Base-by-base conservation (phyloP, 371 early-diverging fungal species). In the Rhizopus sp. region DNA sequence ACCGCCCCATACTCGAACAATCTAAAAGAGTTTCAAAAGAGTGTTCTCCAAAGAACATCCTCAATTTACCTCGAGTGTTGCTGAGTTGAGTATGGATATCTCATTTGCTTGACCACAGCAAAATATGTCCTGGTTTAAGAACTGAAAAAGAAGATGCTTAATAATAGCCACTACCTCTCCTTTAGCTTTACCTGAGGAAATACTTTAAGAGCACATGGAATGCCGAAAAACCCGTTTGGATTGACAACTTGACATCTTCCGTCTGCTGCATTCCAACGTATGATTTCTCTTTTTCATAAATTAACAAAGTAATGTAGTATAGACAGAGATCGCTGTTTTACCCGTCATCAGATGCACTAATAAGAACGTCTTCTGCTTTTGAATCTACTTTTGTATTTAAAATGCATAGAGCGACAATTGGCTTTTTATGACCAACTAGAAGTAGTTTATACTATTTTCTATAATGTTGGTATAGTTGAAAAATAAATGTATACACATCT, bases 271-370 rank as follows among this genome's bases (percentile, higher is more conserved):
- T 78, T 86, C 91, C 91, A 91, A 57, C 87, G 83, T 48, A 83
- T 80, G 38, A 88, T 80, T 50, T 87, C 86, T 12, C 89, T 89
- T 40, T 56, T 30, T 23, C 3, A 39, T 7, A 46, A 46, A 30
- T 47, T 3, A 38, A 33, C 7, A 48, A 47, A 45, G 31, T 30
- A 32, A 45, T 13, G 7, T 41, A 7, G 6, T 42, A 13, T 12
- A 23, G 23, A 23, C n/a, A 8, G 38, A 30, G 41, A 46, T n/a
- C 4, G 29, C 17, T 7, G 12, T 2, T 50, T 59, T 77, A 89
- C 87, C 90, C 90, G 51, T 85, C 85, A 51, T 85, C 84, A 0
- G 87, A 74, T 4, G 84, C 88, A 45, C 86, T 84, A 17, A 88
- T 64, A 12, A 88, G 53, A 5, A 85, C 71, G 71, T 85, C 84